phyloP scores from a whole-genome alignment of 495 filamentous ascomycete genomes.

The Penicillium salamii region DNA sequence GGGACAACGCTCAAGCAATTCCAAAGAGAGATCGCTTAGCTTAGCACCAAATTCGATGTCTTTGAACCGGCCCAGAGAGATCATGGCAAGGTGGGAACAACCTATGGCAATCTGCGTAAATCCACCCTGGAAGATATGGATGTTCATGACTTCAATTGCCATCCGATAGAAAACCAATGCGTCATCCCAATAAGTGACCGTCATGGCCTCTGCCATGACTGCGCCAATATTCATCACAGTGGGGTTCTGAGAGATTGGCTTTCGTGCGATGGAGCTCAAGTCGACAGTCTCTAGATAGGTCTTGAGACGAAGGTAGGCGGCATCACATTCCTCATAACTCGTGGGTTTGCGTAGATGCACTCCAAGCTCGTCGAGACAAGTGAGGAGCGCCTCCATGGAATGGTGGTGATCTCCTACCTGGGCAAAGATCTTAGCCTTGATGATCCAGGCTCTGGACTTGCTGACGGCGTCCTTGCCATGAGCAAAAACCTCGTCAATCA shows the following conservation, averaged over 20 bases:
- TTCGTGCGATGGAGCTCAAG: slow-evolving; percentile 50
- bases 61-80: slow-evolving; percentile 69
- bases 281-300: slow-evolving; percentile 57
- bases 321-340: slow-evolving; percentile 72
- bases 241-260: slow-evolving; percentile 49
- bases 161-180: slow-evolving; percentile 72
- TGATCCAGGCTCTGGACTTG: slow-evolving; percentile 74
- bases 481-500: slow-evolving; percentile 62
- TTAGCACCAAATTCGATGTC: slow-evolving; percentile 65
- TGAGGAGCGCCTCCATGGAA: slow-evolving; percentile 65
- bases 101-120: slow-evolving; percentile 75
- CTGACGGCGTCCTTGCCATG: slow-evolving; percentile 66
- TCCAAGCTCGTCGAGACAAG: slow-evolving; percentile 64
- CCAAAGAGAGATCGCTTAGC: slow-evolving; percentile 61
- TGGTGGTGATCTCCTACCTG: slow-evolving; percentile 64
- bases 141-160: slow-evolving; percentile 65
- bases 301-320: slow-evolving; percentile 60
- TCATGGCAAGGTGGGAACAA: slow-evolving; percentile 71
- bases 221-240: slow-evolving; percentile 64
- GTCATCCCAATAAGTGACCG: slow-evolving; percentile 83
- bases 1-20: slow-evolving; percentile 61
- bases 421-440: slow-evolving; percentile 73
- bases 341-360: slow-evolving; percentile 61
- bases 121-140: slow-evolving; percentile 60
- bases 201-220: slow-evolving; percentile 72